Base-by-base conservation (phyloP, 2,329 filamentous ascomycete species). In the Cordyceps cateniannulata region DNA sequence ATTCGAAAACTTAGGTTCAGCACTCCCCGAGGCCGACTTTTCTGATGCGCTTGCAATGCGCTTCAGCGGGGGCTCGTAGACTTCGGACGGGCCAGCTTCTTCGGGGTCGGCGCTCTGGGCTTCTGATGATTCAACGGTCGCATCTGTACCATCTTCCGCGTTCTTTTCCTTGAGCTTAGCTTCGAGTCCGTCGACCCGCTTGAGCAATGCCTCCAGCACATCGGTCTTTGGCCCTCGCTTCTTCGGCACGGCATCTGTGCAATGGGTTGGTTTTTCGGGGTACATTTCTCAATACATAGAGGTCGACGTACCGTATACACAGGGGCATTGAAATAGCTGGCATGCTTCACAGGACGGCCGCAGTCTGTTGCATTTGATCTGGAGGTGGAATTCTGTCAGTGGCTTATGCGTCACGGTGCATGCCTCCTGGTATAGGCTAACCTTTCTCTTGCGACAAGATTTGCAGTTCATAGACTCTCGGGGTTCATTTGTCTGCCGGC, bases 381-480 rank as follows among this genome's bases (percentile, higher is more conserved):
- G 69, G 64, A 38, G 40, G 20, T 2, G 53, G 47, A n/a, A 48
- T 18, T 22, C 12, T n/a, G 52, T 63, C 52, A 63, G 59, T 24
- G 20, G 29, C 20, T n/a, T 54, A 50, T 27, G n/a, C 3, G 5
- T 22, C 9, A 38, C 14, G 16, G n/a, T 16, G 22, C 18, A 22
- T 54, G 20, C 32, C 61, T 58, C 59, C 63, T 56, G 48, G 62
- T 65, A 59, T 51, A 63, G 59, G 66, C 77, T 52, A 75, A 93
- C 91, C 87, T 96, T 96, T 77, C 91, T 83, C 76, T 96, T 96
- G 67, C 91, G 85, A 79, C 91, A 96, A 61, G 90, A 95, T 75
- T 96, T 96, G 85, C 91, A 96, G 74, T 96, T 96, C 91, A 96
- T 96, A 38, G 89, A 90, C 79, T 96, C 91, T 69, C 89, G 86